Conservation (phyloP, 768 basidiomycete genomes). For the Termitomyces eurrhizus region DNA sequence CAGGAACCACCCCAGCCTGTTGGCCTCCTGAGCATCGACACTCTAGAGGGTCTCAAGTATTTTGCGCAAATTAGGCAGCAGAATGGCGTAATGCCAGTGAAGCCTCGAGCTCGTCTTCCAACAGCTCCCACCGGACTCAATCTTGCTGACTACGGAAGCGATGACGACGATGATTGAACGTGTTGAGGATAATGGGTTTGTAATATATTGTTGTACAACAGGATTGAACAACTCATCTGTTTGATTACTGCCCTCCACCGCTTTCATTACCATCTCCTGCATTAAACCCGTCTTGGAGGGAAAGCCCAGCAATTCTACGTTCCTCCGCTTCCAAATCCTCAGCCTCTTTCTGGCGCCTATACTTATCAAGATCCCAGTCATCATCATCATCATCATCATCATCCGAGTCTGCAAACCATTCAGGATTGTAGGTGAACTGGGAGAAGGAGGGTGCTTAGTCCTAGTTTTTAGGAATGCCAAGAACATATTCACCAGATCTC, state of each 20-base stretch:
- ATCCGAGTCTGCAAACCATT: slow-evolving; percentile 80
- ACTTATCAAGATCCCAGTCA: slow-evolving; percentile 58
- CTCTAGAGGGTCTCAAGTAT: slow-evolving; percentile 86
- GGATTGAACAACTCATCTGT: slow-evolving; percentile 2
- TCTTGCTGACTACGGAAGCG: slow-evolving; percentile 77
- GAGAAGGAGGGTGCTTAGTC: slow-evolving; percentile 4
- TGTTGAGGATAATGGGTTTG: background rate
- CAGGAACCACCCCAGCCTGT: slow-evolving; percentile 31
- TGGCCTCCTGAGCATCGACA: slow-evolving; percentile 78
- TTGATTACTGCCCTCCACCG: slow-evolving; percentile 20
- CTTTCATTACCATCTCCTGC: slow-evolving; percentile 28
- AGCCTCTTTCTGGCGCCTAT: slow-evolving; percentile 59
- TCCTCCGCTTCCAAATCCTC: slow-evolving; percentile 55
- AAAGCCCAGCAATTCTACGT: slow-evolving; percentile 43
- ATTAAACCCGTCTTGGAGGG: slow-evolving; percentile 28
- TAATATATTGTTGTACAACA: slow-evolving; percentile 16
- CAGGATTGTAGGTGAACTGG: slow-evolving; percentile 93
- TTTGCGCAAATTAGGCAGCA: slow-evolving; percentile 84
- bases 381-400: slow-evolving; percentile 51
- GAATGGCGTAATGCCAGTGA: slow-evolving; percentile 38
- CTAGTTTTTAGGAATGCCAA: slow-evolving; percentile 6
- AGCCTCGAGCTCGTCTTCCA: slow-evolving; percentile 27
- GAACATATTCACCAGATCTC: slow-evolving; percentile 71
- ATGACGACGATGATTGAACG: slow-evolving; percentile 40
- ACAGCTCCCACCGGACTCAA: slow-evolving; percentile 47